A percentile compares a stretch with the other conserved stretches of the same genome.
Conservation (phyloP, 768 basidiomycete species). For the Strobilomyces echinocephalus region DNA sequence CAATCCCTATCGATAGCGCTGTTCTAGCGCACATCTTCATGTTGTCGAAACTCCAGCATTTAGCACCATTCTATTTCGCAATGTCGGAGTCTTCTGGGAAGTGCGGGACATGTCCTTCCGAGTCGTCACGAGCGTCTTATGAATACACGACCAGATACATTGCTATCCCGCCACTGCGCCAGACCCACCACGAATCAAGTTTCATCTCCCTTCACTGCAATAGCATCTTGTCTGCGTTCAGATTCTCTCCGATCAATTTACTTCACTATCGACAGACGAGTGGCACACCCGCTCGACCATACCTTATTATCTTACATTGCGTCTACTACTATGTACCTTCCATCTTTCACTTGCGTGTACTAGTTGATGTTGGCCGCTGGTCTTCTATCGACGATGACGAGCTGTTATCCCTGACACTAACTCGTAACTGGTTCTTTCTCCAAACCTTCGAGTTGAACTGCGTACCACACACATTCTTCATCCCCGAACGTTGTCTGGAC, state of each 20-base stretch:
- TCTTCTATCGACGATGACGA: background rate
- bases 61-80: background rate
- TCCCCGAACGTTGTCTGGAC: background rate
- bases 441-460: background rate
- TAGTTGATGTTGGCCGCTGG: background rate
- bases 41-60: background rate
- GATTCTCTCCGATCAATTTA: background rate
- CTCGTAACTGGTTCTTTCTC: background rate
- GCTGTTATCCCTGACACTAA: background rate
- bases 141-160: background rate
- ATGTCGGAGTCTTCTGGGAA: background rate
- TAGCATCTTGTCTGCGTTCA: background rate
- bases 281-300: background rate
- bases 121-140: background rate
- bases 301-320: background rate
- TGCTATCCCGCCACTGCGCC: background rate
- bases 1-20: background rate
- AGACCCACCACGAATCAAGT: background rate
- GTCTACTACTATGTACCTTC: background rate
- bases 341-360: background rate
- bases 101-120: background rate
- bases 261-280: background rate
- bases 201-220: background rate
- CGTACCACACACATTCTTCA: background rate
- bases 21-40: background rate